These are phyloP conservation scores for Neoboletus subvelutipes DNA, from an alignment of 768 basidiomycete species.

Conservation along the genomic window DNA sequence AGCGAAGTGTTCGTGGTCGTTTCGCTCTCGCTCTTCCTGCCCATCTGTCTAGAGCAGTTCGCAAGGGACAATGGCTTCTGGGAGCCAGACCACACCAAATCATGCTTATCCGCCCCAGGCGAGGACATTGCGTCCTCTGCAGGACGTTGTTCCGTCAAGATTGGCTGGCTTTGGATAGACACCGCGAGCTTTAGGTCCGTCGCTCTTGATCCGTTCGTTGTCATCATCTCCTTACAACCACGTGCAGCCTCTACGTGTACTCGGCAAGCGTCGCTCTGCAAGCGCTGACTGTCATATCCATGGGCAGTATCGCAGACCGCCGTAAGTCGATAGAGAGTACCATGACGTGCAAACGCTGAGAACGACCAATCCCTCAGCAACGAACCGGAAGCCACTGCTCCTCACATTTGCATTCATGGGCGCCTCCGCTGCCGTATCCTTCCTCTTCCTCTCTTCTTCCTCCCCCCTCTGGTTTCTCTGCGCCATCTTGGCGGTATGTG, in stretches of 20 bases:
- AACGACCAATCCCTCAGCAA: slow-evolving; percentile 44
- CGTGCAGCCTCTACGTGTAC: slow-evolving; percentile 75
- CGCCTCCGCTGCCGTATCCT: slow-evolving; percentile 61
- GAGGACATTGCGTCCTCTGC: slow-evolving; percentile 31
- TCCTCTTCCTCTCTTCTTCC: slow-evolving; percentile 71
- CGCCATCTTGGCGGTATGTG: slow-evolving; percentile 67
- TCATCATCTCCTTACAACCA: neutral
- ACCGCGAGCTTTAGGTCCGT: slow-evolving; percentile 85
- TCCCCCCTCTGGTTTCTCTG: slow-evolving; percentile 69
- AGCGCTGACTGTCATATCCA: slow-evolving; percentile 92
- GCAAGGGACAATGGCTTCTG: slow-evolving; percentile 86
- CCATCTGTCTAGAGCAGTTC: slow-evolving; percentile 84
- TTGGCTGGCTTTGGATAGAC: slow-evolving; percentile 87
- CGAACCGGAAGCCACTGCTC: slow-evolving; percentile 76
- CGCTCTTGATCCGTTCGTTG: neutral
- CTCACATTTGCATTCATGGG: slow-evolving; percentile 74
- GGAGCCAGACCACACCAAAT: slow-evolving; percentile 62
- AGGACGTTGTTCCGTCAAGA: slow-evolving; percentile 71
- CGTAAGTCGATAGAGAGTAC: slow-evolving; percentile 48
- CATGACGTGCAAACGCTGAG: neutral
- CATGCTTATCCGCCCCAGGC: slow-evolving; percentile 42
- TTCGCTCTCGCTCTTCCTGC: slow-evolving; percentile 77
- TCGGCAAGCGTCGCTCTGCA: slow-evolving; percentile 88
- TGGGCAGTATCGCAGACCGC: slow-evolving; percentile 89
- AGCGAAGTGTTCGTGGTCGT: slow-evolving; percentile 84